A percentile compares a stretch with the other conserved stretches of the same genome.
These are phyloP conservation scores for Phytopythium cucurbitacearum DNA, from an alignment of 352 stramenopile genomes.

Conservation along the genomic window DNA sequence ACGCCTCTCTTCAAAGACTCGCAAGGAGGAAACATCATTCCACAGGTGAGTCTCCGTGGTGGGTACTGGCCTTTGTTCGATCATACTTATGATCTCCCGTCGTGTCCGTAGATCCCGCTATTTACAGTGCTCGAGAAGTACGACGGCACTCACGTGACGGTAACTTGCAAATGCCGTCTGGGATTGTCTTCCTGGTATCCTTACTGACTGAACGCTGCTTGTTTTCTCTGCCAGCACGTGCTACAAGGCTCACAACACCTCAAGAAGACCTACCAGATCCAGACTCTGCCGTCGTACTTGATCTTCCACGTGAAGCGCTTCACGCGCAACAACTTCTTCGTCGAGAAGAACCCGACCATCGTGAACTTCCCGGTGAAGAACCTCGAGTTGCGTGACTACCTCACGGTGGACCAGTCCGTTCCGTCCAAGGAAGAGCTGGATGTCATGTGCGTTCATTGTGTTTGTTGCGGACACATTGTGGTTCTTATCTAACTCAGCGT, in stretches of 20 bases:
- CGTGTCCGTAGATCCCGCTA: constrained; percentile 85
- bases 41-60: constrained; percentile 50
- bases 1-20: constrained; percentile 99
- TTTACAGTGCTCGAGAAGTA: constrained; percentile 98
- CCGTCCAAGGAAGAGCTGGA: constrained; percentile 50
- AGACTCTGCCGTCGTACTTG: constrained; percentile 91
- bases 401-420: constrained; percentile 50
- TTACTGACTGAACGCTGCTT: not conserved
- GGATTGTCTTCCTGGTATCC: not conserved
- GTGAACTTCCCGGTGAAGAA: constrained; percentile 99
- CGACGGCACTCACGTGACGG: constrained; percentile 86
- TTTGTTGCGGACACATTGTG: not conserved
- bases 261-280: constrained; percentile 92
- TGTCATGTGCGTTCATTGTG: constrained; percentile 21
- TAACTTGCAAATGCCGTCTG: constrained; percentile 4
- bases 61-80: not conserved
- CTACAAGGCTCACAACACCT: constrained; percentile 77
- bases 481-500: not conserved
- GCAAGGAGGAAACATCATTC: constrained; percentile 95
- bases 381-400: constrained; percentile 93
- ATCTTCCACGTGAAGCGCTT: constrained; percentile 98
- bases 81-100: not conserved
- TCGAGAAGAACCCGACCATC: constrained; percentile 99
- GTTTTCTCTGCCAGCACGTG: constrained; percentile 55
- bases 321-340: constrained; percentile 97